Conservation (phyloP, 129 eudicot genomes). For the Helichrysum umbraculigerum region DNA sequence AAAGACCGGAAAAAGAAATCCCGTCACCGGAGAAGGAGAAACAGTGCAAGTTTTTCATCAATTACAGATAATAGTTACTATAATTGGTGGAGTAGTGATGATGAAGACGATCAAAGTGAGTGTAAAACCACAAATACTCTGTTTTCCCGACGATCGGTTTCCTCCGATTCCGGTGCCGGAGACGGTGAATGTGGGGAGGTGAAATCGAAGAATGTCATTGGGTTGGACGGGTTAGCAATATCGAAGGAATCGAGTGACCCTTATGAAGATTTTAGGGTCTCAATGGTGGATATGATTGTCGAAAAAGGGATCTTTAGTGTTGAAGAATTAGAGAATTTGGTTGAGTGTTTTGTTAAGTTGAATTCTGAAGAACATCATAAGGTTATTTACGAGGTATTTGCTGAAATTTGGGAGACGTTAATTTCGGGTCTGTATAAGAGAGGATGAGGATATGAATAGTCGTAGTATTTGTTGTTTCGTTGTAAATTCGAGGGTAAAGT, state of each 20-base stretch:
- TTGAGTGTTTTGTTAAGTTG: slow-evolving; percentile 62
- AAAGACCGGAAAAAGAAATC: slow-evolving; percentile 28
- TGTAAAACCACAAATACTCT: slow-evolving; percentile 36
- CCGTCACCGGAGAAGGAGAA: slow-evolving; percentile 35
- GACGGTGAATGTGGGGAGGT: not conserved
- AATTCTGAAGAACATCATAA: slow-evolving; percentile 66
- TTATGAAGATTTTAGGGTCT: slow-evolving; percentile 68
- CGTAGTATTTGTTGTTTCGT: not conserved
- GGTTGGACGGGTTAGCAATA: slow-evolving; percentile 54
- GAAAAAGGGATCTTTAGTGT: slow-evolving; percentile 70
- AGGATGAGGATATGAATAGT: not conserved
- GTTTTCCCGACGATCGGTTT: slow-evolving; percentile 52
- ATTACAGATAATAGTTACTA: slow-evolving; percentile 40
- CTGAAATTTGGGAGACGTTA: slow-evolving; percentile 73
- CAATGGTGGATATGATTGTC: slow-evolving; percentile 92
- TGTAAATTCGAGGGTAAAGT: not conserved
- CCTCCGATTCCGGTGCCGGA: slow-evolving; percentile 44
- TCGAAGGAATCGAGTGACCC: slow-evolving; percentile 79
- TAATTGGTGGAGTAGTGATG: slow-evolving; percentile 48
- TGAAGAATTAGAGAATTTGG: slow-evolving; percentile 59
- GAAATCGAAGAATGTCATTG: slow-evolving; percentile 29
- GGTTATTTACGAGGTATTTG: slow-evolving; percentile 61
- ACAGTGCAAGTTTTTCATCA: slow-evolving; percentile 32
- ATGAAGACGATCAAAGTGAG: slow-evolving; percentile 30
- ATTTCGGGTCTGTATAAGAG: slow-evolving; percentile 32